These are phyloP conservation scores for Fagus crenata DNA, from an alignment of 306 rosid genomes.

Conservation along the genomic window DNA sequence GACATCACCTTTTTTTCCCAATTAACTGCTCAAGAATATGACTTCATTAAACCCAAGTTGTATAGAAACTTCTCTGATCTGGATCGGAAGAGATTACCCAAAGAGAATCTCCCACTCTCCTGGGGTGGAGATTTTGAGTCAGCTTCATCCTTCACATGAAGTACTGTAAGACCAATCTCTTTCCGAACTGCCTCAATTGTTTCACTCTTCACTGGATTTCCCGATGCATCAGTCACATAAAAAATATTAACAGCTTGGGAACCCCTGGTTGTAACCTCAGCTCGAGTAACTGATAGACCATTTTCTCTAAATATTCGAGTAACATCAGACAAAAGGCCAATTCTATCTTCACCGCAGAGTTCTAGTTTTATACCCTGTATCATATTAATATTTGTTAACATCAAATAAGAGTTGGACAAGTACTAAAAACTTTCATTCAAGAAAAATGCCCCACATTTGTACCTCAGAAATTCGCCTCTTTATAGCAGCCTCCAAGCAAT, in stretches of 20 bases:
- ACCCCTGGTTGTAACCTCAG: constrained; percentile 86
- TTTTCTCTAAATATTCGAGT: constrained; percentile 97
- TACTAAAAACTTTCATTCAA: neutral
- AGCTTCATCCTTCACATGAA: constrained; percentile 62
- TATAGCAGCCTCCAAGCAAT: constrained; percentile 95
- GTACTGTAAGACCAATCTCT: constrained; percentile 73
- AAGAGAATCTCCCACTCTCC: constrained; percentile 62
- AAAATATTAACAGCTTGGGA: constrained; percentile 79
- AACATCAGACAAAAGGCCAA: constrained; percentile 86
- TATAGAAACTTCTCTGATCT: constrained; percentile 87
- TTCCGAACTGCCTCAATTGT: constrained; percentile 84
- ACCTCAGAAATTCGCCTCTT: constrained; percentile 88
- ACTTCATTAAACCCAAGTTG: constrained; percentile 83
- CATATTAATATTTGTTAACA: constrained; percentile 11
- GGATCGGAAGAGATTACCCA: constrained; percentile 67
- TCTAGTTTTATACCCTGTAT: constrained; percentile 87
- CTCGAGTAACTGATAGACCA: constrained; percentile 83
- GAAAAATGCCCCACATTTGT: constrained; percentile 6
- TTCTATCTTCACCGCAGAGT: constrained; percentile 80
- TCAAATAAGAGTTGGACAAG: constrained; percentile 12
- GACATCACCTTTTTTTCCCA: constrained; percentile 1
- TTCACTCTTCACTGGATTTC: constrained; percentile 74
- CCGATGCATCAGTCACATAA: constrained; percentile 82
- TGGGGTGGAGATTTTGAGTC: constrained; percentile 50
- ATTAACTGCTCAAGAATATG: constrained; percentile 54